phyloP scores from a whole-genome alignment of 148 eudicot genomes.

The Cornus suecica region DNA sequence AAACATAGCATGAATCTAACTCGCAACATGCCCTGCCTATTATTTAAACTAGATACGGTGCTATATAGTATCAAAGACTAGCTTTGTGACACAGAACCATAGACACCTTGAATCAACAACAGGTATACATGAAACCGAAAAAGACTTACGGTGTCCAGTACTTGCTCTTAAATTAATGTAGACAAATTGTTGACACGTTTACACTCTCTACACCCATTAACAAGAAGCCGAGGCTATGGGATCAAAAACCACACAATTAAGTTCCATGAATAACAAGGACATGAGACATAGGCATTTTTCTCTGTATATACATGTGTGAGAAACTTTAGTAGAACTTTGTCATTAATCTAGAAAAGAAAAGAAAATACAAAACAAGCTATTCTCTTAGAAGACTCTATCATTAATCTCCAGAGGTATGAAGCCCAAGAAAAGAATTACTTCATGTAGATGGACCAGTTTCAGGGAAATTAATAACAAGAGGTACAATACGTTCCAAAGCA shows the following conservation, averaged over 20 bases:
- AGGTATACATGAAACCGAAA: neutral
- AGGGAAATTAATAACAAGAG: neutral
- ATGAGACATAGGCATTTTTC: neutral
- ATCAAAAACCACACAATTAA: neutral
- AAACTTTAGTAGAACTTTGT: neutral
- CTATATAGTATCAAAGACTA: neutral
- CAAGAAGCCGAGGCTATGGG: neutral
- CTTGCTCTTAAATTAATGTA: neutral
- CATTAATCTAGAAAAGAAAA: neutral
- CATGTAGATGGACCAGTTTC: neutral
- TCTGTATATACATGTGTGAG: neutral
- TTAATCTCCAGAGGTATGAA: neutral
- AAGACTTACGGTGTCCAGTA: neutral
- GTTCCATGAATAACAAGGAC: neutral
- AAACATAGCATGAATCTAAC: too few relatives aligned
- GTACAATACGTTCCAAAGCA: neutral
- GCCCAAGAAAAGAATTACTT: neutral
- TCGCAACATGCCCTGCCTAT: neutral
- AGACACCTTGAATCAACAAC: neutral
- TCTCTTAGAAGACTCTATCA: neutral
- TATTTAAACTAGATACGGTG: neutral
- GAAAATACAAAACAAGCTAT: neutral
- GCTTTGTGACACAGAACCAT: neutral
- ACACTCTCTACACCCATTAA: neutral
- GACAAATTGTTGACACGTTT: neutral